Evolutionary conservation across 441 rosid genomes (phyloP), one percentile per base, ranked within the genome.

Genomic region (Jatropha multifida): DNA sequence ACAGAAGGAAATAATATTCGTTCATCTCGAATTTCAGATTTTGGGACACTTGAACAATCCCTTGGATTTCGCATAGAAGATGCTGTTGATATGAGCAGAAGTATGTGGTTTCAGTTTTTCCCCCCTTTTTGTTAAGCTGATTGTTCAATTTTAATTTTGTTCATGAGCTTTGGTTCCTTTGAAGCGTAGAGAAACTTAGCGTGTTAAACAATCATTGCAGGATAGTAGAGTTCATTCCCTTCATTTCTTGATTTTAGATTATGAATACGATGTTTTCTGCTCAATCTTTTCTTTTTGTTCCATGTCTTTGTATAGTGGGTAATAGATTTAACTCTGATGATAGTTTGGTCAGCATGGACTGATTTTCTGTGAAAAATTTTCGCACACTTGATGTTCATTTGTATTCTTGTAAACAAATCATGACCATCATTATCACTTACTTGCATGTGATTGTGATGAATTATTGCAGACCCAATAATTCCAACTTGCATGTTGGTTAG

Each of bases 51-150:
- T 60, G 91, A 88, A 74, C 90, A 85, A 73, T 83, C 90, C 61
- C 80, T 86, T 77, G 92, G 88, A 68, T 82, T 86, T 77, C 87
- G 81, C 71, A 73, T 83, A 27, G 90, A 86, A 79, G 85, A 85
- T 80, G 88, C 88, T 68, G 79, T 86, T 80, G 86, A 88, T 74
- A 87, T 84, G 55, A 70, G 86, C 78, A 80, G 88, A 81, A 82
- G 91, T 88, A 86, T 71, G 89, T 68, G 23, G 23, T 78, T 44
- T 15, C 38, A 40, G 1, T 65, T 71, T 60, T 78, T 4, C 6
- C 75, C 70, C 55, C 69, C 62, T 44, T 48, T 12, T 55, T 42
- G 71, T 51, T 44, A 7, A 46, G 7, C 4, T 17, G 44, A 68
- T 15, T 26, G 32, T 61, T 70, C 61, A 20, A 13, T 14, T 27